Conservation (phyloP, 2,329 filamentous ascomycete species). For the Colletotrichum echinochloae region DNA sequence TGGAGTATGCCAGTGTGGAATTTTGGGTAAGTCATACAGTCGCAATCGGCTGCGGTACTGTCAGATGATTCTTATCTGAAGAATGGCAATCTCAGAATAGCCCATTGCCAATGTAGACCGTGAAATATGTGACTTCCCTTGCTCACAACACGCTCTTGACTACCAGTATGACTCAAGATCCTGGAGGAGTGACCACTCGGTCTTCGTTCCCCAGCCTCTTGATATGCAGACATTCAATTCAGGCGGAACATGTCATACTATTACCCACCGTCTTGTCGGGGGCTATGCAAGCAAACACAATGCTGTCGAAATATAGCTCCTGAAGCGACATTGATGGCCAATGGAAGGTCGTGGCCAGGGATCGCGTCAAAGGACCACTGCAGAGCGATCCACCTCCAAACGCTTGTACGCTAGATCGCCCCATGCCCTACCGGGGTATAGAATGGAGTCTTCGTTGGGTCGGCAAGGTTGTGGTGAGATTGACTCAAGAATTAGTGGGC, state of each 20-base stretch:
- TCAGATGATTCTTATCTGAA: neutral
- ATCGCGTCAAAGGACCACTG: too few relatives aligned
- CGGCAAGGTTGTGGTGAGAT: too few relatives aligned
- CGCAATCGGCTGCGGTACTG: neutral
- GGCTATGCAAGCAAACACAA: neutral
- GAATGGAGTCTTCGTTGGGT: too few relatives aligned
- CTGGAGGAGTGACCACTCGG: constrained; percentile 43
- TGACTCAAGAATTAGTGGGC: too few relatives aligned
- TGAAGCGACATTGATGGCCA: neutral
- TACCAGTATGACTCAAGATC: constrained; percentile 40
- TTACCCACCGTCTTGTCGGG: neutral
- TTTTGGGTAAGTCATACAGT: neutral
- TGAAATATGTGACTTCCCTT: neutral
- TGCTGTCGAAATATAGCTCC: neutral
- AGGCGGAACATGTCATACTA: neutral
- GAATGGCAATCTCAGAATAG: neutral
- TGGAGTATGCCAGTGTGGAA: neutral
- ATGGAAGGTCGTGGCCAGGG: neutral
- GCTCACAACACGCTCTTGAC: constrained; percentile 1
- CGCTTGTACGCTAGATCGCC: too few relatives aligned
- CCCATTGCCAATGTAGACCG: neutral
- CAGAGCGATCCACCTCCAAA: too few relatives aligned
- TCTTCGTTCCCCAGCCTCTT: constrained; percentile 43
- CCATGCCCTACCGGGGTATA: too few relatives aligned
- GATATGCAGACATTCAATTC: constrained; percentile 39